Evolutionary conservation across 345 rosid species (phyloP).

Genomic region (Syzygium jambos): DNA sequence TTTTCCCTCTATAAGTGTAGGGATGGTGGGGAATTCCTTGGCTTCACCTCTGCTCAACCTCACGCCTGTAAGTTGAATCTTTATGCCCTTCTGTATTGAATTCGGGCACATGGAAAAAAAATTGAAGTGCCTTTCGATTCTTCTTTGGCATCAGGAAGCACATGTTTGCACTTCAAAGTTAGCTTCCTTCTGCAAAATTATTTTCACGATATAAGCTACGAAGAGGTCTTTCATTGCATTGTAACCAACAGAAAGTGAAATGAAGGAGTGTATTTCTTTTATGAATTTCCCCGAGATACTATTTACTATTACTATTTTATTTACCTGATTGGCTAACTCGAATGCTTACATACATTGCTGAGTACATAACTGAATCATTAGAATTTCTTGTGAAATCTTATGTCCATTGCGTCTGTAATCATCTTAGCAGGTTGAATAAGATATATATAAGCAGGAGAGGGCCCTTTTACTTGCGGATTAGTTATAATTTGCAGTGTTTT

Average conservation of each 20-base stretch:
- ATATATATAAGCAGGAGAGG: not conserved
- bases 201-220: not conserved
- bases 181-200: constrained; percentile 21
- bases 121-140: not conserved
- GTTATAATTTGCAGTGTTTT: not conserved
- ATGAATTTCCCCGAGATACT: not conserved
- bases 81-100: not conserved
- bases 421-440: not conserved
- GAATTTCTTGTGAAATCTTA: not conserved
- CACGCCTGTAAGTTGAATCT: not conserved
- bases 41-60: constrained; percentile 45
- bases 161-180: constrained; percentile 1
- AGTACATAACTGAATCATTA: not conserved
- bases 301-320: not conserved
- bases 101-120: not conserved
- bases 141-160: not conserved
- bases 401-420: not conserved
- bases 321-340: not conserved
- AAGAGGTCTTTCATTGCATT: not conserved
- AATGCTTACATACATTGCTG: not conserved
- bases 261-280: not conserved
- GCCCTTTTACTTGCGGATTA: not conserved
- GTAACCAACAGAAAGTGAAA: not conserved
- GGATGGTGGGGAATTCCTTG: constrained; percentile 51
- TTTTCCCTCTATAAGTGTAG: constrained; percentile 12